Base-by-base conservation (phyloP, 164 flowering plant species). In the Hamamelis virginiana region DNA sequence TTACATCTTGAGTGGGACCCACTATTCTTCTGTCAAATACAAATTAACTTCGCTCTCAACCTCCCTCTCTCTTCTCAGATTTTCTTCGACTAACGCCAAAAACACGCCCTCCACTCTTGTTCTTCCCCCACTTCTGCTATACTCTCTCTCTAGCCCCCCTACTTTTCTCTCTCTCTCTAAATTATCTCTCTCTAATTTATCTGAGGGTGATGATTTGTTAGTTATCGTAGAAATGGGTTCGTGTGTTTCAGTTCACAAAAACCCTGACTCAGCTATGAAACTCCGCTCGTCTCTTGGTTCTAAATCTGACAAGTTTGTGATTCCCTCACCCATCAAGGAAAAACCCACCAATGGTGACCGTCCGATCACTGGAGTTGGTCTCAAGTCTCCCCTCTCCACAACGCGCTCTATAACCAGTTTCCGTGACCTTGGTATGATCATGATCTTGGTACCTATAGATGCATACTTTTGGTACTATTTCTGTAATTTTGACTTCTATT, bases 221-320 rank as follows among this genome's bases (percentile, higher is more conserved):
- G 25, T 28, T 18, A 38, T 10, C 25, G 19, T 47, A 68, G 62
- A 41, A 16, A 88, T 88, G 92, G 92, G 92, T 70, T 72, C 85
- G 21, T 86, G 92, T 73, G 79, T 64, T 53, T 88, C 92, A 16
- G 48, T 75, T 18, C 78, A 77, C 56, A 80, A 68, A 67, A 71
- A 62, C 62, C 59, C 75, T 5, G 85, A 78, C 16, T 81, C 86
- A 3, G 80, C 71, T 69, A 76, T 80, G 81, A 83, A 80, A 55
- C 1, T 75, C 47, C 33, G 65, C 4, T 33, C 73, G 0, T 72
- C 82, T 2, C 68, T 80, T 65, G 75, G 65, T 66, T 77, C 84
- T 41, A 78, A 82, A 62, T 62, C 56, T 1, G 72, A 74, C 9
- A 77, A 78, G 59, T 41, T 81, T 9, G 69, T 68, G 26, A 73